Evolutionary conservation across 257 asterid species (phyloP).

Genomic region (Linderniella brevidens): DNA sequence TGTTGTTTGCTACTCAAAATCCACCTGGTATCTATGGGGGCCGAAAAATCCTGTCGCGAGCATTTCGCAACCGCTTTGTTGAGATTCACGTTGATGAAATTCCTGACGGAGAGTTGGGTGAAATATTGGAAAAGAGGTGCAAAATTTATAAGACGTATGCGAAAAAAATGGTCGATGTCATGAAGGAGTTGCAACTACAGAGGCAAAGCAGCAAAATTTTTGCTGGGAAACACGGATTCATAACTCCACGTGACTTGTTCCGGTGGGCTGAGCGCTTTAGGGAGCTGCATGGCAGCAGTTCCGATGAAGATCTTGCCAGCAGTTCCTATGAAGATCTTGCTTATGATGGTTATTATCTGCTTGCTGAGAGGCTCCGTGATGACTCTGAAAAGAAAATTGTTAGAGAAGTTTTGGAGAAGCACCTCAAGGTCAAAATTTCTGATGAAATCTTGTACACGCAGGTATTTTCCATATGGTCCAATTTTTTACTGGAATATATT

Average conservation of each 20-base stretch:
- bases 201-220: conserved; percentile 81
- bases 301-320: conserved; percentile 57
- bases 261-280: conserved; percentile 86
- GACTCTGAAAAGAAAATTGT: conserved; percentile 54
- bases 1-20: conserved; percentile 97
- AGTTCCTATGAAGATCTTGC: conserved; percentile 62
- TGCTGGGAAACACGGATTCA: conserved; percentile 98
- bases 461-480: conserved; percentile 18
- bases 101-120: conserved; percentile 73
- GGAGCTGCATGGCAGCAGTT: conserved; percentile 18
- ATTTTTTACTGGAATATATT: background rate
- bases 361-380: conserved; percentile 91
- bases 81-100: conserved; percentile 98
- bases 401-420: conserved; percentile 51
- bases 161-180: conserved; percentile 64
- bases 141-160: conserved; percentile 54
- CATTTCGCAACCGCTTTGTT: conserved; percentile 95
- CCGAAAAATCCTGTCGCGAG: conserved; percentile 87
- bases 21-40: conserved; percentile 93
- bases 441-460: conserved; percentile 45
- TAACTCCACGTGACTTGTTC: conserved; percentile 93
- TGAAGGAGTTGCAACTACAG: conserved; percentile 81
- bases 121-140: conserved; percentile 60
- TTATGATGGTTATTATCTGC: conserved; percentile 69
- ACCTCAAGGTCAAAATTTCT: conserved; percentile 30